Evolutionary conservation across 2,329 filamentous ascomycete genomes (phyloP).

Genomic region (Pseudogymnoascus sp.): DNA sequence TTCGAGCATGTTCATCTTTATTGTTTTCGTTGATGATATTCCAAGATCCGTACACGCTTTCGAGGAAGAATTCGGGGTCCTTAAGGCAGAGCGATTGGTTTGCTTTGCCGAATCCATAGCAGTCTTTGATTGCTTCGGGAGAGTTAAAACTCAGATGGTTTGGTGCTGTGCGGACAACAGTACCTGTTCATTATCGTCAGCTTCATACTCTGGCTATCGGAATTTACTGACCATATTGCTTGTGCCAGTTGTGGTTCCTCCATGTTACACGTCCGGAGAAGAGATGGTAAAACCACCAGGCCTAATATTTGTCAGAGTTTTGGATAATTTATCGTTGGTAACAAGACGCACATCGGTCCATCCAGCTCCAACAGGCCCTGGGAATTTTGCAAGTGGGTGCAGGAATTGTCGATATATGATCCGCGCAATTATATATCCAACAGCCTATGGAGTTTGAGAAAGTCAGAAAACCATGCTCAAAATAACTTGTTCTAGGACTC

Average conservation of each 20-base stretch:
- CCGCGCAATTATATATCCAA: background rate
- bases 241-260: constrained; percentile 6
- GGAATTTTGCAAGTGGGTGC: constrained; percentile 27
- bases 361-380: constrained; percentile 25
- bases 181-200: constrained; percentile 18
- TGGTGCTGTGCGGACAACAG: constrained; percentile 23
- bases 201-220: background rate
- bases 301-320: constrained; percentile 28
- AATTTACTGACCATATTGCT: background rate
- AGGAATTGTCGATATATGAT: constrained; percentile 12
- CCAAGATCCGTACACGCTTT: constrained; percentile 20
- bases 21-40: constrained; percentile 19
- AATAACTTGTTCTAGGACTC: background rate
- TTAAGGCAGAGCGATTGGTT: constrained; percentile 17
- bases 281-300: constrained; percentile 19
- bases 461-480: background rate
- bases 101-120: constrained; percentile 52
- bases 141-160: constrained; percentile 28
- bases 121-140: constrained; percentile 50
- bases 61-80: constrained; percentile 19
- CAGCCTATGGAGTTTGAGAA: background rate
- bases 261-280: constrained; percentile 3
- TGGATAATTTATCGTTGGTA: constrained; percentile 26
- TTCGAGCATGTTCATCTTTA: constrained; percentile 18
- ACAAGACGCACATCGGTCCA: constrained; percentile 19